Conservation (phyloP, 164 flowering plant species). For the Aristolochia fimbriata region DNA sequence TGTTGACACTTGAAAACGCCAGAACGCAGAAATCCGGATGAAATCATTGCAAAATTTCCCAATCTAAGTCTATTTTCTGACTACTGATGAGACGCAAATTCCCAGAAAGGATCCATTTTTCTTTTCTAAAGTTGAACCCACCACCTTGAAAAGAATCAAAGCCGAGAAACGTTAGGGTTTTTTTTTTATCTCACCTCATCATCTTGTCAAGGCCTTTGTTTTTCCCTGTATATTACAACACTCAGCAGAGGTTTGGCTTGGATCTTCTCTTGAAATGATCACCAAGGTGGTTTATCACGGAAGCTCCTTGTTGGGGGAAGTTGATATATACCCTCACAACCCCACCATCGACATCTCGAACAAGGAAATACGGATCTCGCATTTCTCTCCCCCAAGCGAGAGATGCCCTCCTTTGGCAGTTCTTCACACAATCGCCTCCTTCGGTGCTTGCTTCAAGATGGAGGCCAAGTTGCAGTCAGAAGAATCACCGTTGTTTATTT, state of each 20-base stretch:
- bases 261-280: conserved; percentile 23
- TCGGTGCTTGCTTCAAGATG: conserved; percentile 85
- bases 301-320: conserved; percentile 73
- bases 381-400: conserved; percentile 76
- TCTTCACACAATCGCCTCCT: conserved; percentile 60
- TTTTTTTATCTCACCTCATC: too few species aligned
- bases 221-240: background rate
- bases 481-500: conserved; percentile 49
- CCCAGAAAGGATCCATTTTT: too few species aligned
- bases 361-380: conserved; percentile 59
- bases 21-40: background rate
- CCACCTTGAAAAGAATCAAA: too few species aligned
- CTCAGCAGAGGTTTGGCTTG: background rate
- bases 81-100: too few species aligned
- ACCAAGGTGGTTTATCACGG: conserved; percentile 63
- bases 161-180: too few species aligned
- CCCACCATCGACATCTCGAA: conserved; percentile 24
- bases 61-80: too few species aligned
- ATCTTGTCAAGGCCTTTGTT: too few species aligned
- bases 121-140: too few species aligned
- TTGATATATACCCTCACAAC: conserved; percentile 46
- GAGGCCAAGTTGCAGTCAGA: conserved; percentile 36
- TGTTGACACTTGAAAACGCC: background rate
- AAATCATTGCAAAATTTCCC: too few species aligned
- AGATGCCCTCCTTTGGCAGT: conserved; percentile 97